These are phyloP conservation scores for Penicillium mononematosum DNA, from an alignment of 495 filamentous ascomycete species.

Conservation along the genomic window DNA sequence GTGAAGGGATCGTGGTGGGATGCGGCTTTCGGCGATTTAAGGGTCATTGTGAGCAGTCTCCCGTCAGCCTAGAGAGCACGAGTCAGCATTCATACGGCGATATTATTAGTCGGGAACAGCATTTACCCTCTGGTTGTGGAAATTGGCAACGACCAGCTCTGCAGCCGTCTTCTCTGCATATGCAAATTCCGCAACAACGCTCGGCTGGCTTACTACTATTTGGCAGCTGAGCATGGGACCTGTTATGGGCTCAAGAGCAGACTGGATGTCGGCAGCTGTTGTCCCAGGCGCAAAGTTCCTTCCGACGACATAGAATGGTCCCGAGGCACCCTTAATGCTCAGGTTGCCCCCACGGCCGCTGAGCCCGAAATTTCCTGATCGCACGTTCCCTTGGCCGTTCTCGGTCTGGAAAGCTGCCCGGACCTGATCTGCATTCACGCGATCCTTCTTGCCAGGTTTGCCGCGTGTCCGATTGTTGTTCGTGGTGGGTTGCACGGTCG, in stretches of 20 bases:
- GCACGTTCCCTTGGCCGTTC: constrained; percentile 30
- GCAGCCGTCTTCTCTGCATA: constrained; percentile 76
- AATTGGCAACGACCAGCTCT: constrained; percentile 75
- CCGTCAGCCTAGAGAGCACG: constrained; percentile 68
- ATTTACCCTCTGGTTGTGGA: constrained; percentile 81
- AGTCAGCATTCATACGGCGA: constrained; percentile 24
- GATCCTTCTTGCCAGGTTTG: constrained; percentile 34
- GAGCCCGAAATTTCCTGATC: constrained; percentile 30
- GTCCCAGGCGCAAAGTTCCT: constrained; percentile 92
- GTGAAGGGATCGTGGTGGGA: constrained; percentile 40
- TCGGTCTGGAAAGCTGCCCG: constrained; percentile 34
- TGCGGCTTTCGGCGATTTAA: constrained; percentile 51
- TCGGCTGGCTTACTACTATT: constrained; percentile 66
- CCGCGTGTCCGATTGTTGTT: constrained; percentile 26
- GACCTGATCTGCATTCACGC: constrained; percentile 40
- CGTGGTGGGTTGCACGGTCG: constrained; percentile 36
- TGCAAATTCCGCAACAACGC: constrained; percentile 81
- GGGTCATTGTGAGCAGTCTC: constrained; percentile 71
- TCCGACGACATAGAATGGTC: constrained; percentile 76
- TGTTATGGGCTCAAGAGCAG: constrained; percentile 70
- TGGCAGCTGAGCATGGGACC: constrained; percentile 71
- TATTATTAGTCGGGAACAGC: background rate
- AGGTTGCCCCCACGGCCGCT: constrained; percentile 41
- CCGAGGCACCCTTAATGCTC: constrained; percentile 71
- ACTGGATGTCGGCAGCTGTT: constrained; percentile 90